These are phyloP conservation scores for Cladophialophora exuberans DNA, from an alignment of 2,329 filamentous ascomycete genomes.

Conservation along the genomic window DNA sequence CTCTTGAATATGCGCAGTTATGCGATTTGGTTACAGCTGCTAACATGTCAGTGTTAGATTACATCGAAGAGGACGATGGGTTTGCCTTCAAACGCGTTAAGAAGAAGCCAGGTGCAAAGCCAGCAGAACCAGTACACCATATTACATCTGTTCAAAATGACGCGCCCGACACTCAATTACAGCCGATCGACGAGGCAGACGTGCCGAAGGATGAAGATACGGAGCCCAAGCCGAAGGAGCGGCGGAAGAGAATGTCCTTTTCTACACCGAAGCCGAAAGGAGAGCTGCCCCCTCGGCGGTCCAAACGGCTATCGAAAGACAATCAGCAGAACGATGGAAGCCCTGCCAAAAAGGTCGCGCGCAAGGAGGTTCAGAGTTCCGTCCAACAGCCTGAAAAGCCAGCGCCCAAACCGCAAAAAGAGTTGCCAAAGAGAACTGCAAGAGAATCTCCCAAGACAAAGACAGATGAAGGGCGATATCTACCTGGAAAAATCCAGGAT, in stretches of 20 bases:
- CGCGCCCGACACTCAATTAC: constrained; percentile 23
- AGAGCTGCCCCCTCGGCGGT: constrained; percentile 28
- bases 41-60: constrained; percentile 43
- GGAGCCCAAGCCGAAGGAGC: constrained; percentile 37
- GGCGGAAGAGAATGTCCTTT: constrained; percentile 41
- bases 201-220: constrained; percentile 37
- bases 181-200: constrained; percentile 37
- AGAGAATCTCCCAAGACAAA: constrained; percentile 2
- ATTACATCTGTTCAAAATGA: constrained; percentile 33
- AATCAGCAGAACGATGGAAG: constrained; percentile 29
- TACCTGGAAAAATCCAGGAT: constrained; percentile 35
- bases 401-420: not conserved
- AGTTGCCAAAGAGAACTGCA: not conserved
- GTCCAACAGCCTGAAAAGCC: not conserved
- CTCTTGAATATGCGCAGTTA: not conserved
- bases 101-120: constrained; percentile 56
- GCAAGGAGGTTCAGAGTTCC: constrained; percentile 8
- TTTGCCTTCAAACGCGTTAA: constrained; percentile 75
- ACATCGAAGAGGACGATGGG: constrained; percentile 76
- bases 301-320: constrained; percentile 33
- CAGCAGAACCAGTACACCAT: constrained; percentile 18
- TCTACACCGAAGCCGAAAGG: constrained; percentile 37
- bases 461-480: no score
- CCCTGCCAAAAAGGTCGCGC: constrained; percentile 14
- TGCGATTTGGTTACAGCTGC: not conserved